Conservation (phyloP, 2,329 filamentous ascomycete genomes). For the Tympanopsis confertula region DNA sequence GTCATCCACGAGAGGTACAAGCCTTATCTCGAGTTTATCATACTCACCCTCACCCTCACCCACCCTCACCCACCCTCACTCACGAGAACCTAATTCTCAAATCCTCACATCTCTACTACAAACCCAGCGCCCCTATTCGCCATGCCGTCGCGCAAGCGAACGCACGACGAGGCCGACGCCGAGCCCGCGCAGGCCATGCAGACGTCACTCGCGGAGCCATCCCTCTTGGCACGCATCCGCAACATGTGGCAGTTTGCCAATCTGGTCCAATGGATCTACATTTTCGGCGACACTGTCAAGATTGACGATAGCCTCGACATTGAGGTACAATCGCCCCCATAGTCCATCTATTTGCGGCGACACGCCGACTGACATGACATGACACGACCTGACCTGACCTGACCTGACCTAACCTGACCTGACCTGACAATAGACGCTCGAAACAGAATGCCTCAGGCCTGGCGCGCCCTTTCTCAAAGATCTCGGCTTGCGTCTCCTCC, state of each 20-base stretch:
- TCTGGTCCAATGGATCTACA: constrained; percentile 82
- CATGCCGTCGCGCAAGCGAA: constrained; percentile 35
- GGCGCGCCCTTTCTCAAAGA: constrained; percentile 64
- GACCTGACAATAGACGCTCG: constrained; percentile 56
- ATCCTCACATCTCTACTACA: no score
- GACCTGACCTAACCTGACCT: constrained; percentile 3
- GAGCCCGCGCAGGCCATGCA: constrained; percentile 11
- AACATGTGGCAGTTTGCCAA: constrained; percentile 96
- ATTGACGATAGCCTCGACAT: constrained; percentile 81
- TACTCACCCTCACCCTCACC: no score
- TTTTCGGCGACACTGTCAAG: constrained; percentile 82
- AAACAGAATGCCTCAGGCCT: constrained; percentile 76
- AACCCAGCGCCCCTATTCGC: no score
- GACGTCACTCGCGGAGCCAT: constrained; percentile 14
- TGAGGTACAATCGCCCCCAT: constrained; percentile 48
- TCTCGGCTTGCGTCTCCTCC: constrained; percentile 77
- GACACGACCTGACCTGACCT: not conserved
- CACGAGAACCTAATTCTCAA: no score
- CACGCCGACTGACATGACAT: constrained; percentile 1
- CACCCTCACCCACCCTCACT: no score
- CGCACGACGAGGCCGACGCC: constrained; percentile 28
- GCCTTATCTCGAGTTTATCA: no score
- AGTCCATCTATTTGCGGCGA: constrained; percentile 1
- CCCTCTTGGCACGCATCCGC: constrained; percentile 56
- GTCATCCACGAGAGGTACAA: no score